Base-by-base conservation (phyloP, 2,329 filamentous ascomycete genomes). In the Ceratocystis diversiconidia region DNA sequence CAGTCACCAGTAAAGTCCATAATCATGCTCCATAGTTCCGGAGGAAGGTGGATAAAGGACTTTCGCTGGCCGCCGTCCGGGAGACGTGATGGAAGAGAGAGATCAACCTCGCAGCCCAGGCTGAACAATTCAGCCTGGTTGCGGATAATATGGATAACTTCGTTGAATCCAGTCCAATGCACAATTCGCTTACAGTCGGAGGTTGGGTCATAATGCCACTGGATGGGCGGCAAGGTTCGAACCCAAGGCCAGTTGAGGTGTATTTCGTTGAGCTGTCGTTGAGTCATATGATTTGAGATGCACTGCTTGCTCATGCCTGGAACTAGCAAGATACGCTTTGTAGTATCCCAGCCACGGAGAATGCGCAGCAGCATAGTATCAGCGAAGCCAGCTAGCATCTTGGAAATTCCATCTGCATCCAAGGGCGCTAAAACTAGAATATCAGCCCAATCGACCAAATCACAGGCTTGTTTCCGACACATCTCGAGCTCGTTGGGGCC, bases 211-310 rank as follows among this genome's bases (percentile, higher is more conserved):
- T 90, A 94, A 69, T 86, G 84, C 89, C 90, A 96, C 17, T 95
- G 75, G 43, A 95, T 85, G 0, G 92, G 90, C 52, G 88, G 81
- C 73, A 96, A 81, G 55, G 94, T 85, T 68, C 87, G 83, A 63
- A 96, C 83, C 90, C 90, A 96, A 64, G 86, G 86, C 90, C 90
- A 95, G 73, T 90, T 92, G 69, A 84, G 80, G 69, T 86, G 82
- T 52, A 96, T 84, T 75, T 95, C 94, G 74, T 84, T 87, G 68
- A 96, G 81, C 72, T 96, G 91, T 71, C 90, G 88, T 76, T 89
- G 89, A 17, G 90, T 95, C 76, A 92, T 86, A 1, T 91, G 90
- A 71, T 94, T 91, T 72, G 92, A 85, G 90, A 90, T 95, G 85
- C 92, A 91, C 68, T 88, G 82, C 1, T 84, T 85, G 43, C 89